phyloP scores from a whole-genome alignment of 1,284 basidiomycete genomes.

The Irpex lacteus region DNA sequence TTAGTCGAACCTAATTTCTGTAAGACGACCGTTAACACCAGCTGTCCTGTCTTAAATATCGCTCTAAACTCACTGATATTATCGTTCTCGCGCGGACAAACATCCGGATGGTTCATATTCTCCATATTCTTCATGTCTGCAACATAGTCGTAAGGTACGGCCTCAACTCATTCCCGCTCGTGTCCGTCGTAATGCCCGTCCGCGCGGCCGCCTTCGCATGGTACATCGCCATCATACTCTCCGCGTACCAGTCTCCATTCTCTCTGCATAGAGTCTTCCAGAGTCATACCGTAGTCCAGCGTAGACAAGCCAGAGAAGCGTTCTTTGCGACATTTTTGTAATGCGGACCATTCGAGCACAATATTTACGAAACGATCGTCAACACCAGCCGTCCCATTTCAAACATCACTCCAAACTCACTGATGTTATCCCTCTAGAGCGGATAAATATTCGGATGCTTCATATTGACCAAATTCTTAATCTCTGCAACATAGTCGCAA shows the following conservation, averaged over 20 bases:
- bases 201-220: constrained; percentile 26
- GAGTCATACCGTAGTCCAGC: constrained; percentile 1
- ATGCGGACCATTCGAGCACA: too few species aligned
- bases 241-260: constrained; percentile 64
- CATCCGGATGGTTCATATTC: too few species aligned
- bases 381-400: too few species aligned
- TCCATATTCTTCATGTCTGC: constrained; percentile 76
- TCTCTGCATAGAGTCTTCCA: constrained; percentile 57
- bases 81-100: constrained; percentile 52
- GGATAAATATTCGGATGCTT: constrained; percentile 82
- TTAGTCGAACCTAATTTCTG: constrained; percentile 77
- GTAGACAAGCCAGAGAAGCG: constrained; percentile 8
- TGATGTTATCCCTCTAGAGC: constrained; percentile 58
- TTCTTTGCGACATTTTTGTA: too few species aligned
- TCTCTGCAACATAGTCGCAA: constrained; percentile 42
- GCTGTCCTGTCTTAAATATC: background rate
- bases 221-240: constrained; percentile 71
- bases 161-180: too few species aligned
- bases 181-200: too few species aligned
- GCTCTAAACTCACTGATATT: constrained; percentile 56
- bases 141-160: background rate
- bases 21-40: background rate
- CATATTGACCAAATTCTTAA: constrained; percentile 73
- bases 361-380: too few species aligned
- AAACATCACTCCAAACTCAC: too few species aligned